These are phyloP conservation scores for Prunella vulgaris DNA, from an alignment of 257 asterid species.

Conservation along the genomic window DNA sequence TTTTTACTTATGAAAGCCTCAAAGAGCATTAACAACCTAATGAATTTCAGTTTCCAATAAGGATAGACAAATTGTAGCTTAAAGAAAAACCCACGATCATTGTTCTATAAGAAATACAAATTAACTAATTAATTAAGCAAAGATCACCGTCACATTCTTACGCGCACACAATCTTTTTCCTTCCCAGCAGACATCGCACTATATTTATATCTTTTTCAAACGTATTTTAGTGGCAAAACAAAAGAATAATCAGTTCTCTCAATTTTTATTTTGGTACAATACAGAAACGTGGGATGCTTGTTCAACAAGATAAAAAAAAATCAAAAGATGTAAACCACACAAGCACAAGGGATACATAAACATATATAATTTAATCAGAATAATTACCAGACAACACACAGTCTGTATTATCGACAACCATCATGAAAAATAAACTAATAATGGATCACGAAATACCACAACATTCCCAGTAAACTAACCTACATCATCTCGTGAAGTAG, in stretches of 20 bases:
- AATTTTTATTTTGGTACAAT: background rate
- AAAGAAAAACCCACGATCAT: background rate
- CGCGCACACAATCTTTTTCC: too few relatives aligned
- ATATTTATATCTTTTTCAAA: background rate
- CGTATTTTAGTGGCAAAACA: background rate
- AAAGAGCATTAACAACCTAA: background rate
- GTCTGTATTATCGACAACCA: background rate
- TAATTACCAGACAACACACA: background rate
- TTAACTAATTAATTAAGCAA: background rate
- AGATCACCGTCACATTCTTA: background rate
- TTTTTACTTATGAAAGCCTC: constrained; percentile 11
- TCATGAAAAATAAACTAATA: background rate
- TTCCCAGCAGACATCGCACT: background rate
- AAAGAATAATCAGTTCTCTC: background rate
- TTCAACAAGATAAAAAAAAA: background rate
- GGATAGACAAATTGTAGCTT: background rate
- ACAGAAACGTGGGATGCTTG: background rate
- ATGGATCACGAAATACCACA: background rate
- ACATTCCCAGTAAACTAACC: constrained; percentile 7
- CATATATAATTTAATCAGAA: background rate
- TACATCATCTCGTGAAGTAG: constrained; percentile 37
- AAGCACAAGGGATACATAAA: background rate
- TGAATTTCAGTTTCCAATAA: background rate
- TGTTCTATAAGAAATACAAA: background rate
- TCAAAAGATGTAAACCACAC: background rate